Evolutionary conservation across 164 flowering plant species (phyloP), one percentile per base, ranked within the genome.

Genomic region (Vitis amurensis): DNA sequence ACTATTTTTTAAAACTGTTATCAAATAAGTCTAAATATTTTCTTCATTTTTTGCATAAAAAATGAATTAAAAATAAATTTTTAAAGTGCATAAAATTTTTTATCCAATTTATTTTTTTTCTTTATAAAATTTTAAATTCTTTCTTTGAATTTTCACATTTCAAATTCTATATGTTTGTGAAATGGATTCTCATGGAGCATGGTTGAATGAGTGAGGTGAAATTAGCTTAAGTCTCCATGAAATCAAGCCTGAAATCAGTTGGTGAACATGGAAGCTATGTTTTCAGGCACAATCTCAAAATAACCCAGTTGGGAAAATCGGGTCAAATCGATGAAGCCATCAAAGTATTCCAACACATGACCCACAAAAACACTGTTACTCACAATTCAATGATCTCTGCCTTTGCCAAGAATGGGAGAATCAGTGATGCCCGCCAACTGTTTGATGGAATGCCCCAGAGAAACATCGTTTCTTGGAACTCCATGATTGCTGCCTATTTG

Each of bases 271-370:
- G 63, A 10, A 71, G 59, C 29, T 55, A 66, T 14, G 47, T 71
- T 37, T 66, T 70, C 48, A 72, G 73, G 53, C 77, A 79, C 11
- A 79, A 82, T 63, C 68, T 59, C 50, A 74, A 70, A 67, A 83
- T 83, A 52, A 74, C 77, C 67, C 80, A 76, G 37, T 59, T 83
- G 68, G 81, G 81, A 31, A 78, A 74, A 71, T 68, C 71, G 16
- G 83, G 84, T 51, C 61, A 73, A 56, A 68, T 81, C 27, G 78
- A 83, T 30, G 86, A 81, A 64, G 82, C 85, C 29, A 48, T 75
- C 52, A 55, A 66, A 55, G 44, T 75, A 14, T 79, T 79, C 74
- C n/a, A 70, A 4, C 51, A 56, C 11, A 75, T 75, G 68, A 47
- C 55, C 30, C 60, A 30, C n/a, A 64, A 47, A 50, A 71, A 78